Percentiles rank a stretch among this genome's conserved stretches.
Conservation (phyloP, 2,329 filamentous ascomycete species). For the Podosphaera xanthii region DNA sequence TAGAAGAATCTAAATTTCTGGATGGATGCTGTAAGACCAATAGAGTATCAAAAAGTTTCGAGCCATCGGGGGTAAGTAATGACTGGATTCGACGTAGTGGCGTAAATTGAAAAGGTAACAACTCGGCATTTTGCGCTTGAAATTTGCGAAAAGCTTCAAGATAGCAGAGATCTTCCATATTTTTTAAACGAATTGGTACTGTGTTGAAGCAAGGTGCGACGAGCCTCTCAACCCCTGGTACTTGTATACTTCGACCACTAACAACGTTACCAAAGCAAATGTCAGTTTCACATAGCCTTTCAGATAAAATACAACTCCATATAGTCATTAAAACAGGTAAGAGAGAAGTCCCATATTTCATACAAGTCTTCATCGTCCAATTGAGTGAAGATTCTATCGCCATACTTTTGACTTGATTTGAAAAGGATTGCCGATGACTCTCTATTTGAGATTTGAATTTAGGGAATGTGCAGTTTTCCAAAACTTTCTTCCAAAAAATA, state of each 20-base stretch:
- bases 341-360: slow-evolving; percentile 33
- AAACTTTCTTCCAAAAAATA: slow-evolving; percentile 39
- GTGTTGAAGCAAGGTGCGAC: slow-evolving; percentile 91
- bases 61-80: slow-evolving; percentile 21
- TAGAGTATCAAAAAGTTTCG: slow-evolving; percentile 54
- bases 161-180: slow-evolving; percentile 26
- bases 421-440: background rate
- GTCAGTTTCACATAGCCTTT: slow-evolving; percentile 33
- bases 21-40: slow-evolving; percentile 51
- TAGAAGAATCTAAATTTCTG: slow-evolving; percentile 27
- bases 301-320: slow-evolving; percentile 43
- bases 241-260: slow-evolving; percentile 45
- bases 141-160: slow-evolving; percentile 15
- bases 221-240: slow-evolving; percentile 44
- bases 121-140: slow-evolving; percentile 28
- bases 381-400: slow-evolving; percentile 6
- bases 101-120: slow-evolving; percentile 49
- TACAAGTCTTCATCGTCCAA: slow-evolving; percentile 25
- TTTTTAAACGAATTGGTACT: slow-evolving; percentile 42
- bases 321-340: slow-evolving; percentile 47
- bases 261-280: slow-evolving; percentile 76
- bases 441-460: background rate
- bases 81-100: slow-evolving; percentile 49
- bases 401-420: slow-evolving; percentile 5
- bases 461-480: slow-evolving; percentile 26